Base-by-base conservation (phyloP, 2,329 filamentous ascomycete genomes). In the Xylariaceae sp. region DNA sequence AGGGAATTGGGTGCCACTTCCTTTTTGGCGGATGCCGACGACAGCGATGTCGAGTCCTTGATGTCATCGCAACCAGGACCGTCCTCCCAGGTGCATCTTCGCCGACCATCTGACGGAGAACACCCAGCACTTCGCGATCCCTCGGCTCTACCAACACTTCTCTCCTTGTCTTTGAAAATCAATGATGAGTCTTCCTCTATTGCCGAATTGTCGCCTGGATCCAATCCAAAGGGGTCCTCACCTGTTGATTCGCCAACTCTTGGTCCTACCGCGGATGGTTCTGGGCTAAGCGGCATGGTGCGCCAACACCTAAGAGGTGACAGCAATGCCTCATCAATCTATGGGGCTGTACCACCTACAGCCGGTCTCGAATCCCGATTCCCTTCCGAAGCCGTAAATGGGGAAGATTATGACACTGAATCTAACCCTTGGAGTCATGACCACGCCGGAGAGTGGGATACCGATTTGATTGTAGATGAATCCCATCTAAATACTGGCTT, bases 321-420 rank as follows among this genome's bases (percentile, higher is more conserved):
- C 52, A 97, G 92, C 67, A 85, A 84, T 47, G 77, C 82, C 12
- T 97, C 92, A 1, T 94, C 89, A 0, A 75, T 93, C 21, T 89
- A 88, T 55, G 80, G 79, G 21, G 69, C 68, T 20, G 71, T 70
- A 8, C 69, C 64, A 33, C 64, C 60, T 50, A 68, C 52, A 27
- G 61, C 53, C 37, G 67, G 50, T n/a, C 59, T 70, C 14, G 67
- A 67, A 8, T 66, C 70, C 8, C 62, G 63, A 6, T 70, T 70
- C 44, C 66, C 65, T 2, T 38, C 55, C 0, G 68, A 69, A 40
- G 55, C 62, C 0, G 57, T 59, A 1, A 61, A 67, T 23, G 49
- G 65, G 14, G 60, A 63, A 2, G 66, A 66, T 7, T 60, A 68
- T 21, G 61, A 58, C 0, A 48, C 62, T 0, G 65, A 61, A 17